Percentiles rank a stretch among this genome's conserved stretches.
These are phyloP conservation scores for Penicillium lividum DNA, from an alignment of 495 filamentous ascomycete species.

Conservation along the genomic window DNA sequence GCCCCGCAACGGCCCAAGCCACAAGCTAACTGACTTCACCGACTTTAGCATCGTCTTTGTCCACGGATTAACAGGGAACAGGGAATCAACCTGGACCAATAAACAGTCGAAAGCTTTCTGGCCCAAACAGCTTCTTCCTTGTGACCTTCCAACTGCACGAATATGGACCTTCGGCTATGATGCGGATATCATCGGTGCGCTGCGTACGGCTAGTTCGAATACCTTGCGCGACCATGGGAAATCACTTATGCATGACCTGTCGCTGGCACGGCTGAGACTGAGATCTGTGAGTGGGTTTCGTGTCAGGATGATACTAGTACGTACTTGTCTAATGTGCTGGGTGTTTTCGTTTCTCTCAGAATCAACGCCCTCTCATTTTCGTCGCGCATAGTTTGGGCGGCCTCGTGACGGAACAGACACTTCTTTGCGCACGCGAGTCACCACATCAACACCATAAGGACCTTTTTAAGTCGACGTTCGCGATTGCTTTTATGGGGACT, in stretches of 20 bases:
- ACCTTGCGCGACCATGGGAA: constrained; percentile 11
- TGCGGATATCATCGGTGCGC: constrained; percentile 10
- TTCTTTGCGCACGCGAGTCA: neutral
- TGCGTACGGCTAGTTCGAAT: constrained; percentile 4
- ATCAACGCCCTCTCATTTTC: constrained; percentile 5
- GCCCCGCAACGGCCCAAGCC: neutral
- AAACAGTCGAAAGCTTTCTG: constrained; percentile 5
- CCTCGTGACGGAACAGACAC: constrained; percentile 8
- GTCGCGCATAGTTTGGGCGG: constrained; percentile 11
- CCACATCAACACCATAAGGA: constrained; percentile 3
- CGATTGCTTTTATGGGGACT: constrained; percentile 7
- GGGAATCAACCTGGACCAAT: constrained; percentile 10
- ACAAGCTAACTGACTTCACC: neutral
- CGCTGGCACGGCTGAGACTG: neutral
- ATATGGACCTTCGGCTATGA: constrained; percentile 11
- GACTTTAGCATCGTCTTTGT: constrained; percentile 10
- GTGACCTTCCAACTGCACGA: constrained; percentile 5
- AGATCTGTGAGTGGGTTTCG: neutral
- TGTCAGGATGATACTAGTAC: neutral
- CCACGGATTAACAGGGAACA: constrained; percentile 9
- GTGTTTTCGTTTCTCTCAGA: neutral
- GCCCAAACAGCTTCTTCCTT: constrained; percentile 4
- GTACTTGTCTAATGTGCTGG: neutral
- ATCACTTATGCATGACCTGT: constrained; percentile 4
- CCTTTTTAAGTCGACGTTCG: neutral